Conservation (phyloP, 2,329 filamentous ascomycete species). For the Lasiodiplodia gonubiensis region DNA sequence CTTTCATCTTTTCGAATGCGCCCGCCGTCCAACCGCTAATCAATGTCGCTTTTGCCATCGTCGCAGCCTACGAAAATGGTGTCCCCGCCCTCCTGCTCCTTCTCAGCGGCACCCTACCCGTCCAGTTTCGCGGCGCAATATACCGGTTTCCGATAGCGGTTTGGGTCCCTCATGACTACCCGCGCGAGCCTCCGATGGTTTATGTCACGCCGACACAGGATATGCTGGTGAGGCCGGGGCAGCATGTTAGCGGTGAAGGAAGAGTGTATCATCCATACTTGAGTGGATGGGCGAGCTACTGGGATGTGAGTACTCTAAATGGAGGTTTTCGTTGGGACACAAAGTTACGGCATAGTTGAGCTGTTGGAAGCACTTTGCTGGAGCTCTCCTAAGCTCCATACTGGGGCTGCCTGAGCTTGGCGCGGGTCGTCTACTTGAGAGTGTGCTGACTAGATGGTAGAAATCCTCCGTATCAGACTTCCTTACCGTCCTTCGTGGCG, state of each 20-base stretch:
- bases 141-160: constrained; percentile 91
- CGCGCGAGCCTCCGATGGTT: constrained; percentile 79
- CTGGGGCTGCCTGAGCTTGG: neutral
- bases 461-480: constrained; percentile 87
- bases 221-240: constrained; percentile 89
- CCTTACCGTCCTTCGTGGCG: constrained; percentile 77
- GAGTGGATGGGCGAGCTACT: constrained; percentile 84
- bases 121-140: constrained; percentile 82
- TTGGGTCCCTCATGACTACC: constrained; percentile 93
- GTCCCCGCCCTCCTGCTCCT: constrained; percentile 84
- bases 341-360: no score
- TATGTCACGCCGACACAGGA: constrained; percentile 88
- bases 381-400: neutral
- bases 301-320: constrained; percentile 72
- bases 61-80: constrained; percentile 83
- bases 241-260: constrained; percentile 93
- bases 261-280: constrained; percentile 96
- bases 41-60: constrained; percentile 8
- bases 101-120: constrained; percentile 87
- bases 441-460: constrained; percentile 47
- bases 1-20: neutral
- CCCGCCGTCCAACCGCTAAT: neutral
- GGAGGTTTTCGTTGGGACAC: neutral
- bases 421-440: neutral
- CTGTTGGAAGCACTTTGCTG: neutral